Evolutionary conservation across 345 rosid genomes (phyloP), one percentile per base, ranked within the genome.

Genomic region (Adansonia digitata): DNA sequence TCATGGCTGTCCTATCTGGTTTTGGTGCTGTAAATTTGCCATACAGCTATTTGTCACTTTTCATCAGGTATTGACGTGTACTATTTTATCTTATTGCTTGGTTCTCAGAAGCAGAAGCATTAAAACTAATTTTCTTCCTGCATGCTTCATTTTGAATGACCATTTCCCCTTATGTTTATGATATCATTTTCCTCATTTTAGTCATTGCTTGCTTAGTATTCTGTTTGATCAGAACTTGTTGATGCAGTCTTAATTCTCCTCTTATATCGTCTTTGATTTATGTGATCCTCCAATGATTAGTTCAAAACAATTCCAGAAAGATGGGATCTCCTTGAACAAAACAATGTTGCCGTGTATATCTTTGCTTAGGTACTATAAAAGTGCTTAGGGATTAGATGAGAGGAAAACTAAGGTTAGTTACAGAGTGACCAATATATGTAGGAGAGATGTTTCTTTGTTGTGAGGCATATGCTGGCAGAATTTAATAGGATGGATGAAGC

Each of bases 11-110:
- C 75, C 84, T 95, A 65, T 91, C 99, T 35, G 99, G 99, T 67
- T 95, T 95, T 87, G 98, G 98, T 74, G 99, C 97, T 76, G 98
- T 95, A 18, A 95, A 95, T 84, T 86, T 95, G 81, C 99, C 99
- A 29, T 91, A 91, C 88, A 95, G 99, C 71, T 95, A 95, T 82
- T 87, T 95, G 73, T 95, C 99, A 9, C 98, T 95, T 77, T 95
- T 95, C 84, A 93, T 95, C 61, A 90, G 99, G 98, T 95, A 84
- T 62, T 52, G 22, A 18, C 29, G 29, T 29, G 5, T 59, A 60
- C 18, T 59, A 7, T 31, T n/a, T 48, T 45, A 18, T 68, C 34
- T 66, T 22, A 43, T 72, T 39, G 57, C 39, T 72, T 57, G 67
- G 65, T 53, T 71, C 8, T 55, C 24, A 51, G 51, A 39, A 22